A percentile compares a stretch with the other conserved stretches of the same genome.
Evolutionary conservation across 192 early-diverging fungal species (phyloP).

Genomic region (Bifiguratus adelaidae): DNA sequence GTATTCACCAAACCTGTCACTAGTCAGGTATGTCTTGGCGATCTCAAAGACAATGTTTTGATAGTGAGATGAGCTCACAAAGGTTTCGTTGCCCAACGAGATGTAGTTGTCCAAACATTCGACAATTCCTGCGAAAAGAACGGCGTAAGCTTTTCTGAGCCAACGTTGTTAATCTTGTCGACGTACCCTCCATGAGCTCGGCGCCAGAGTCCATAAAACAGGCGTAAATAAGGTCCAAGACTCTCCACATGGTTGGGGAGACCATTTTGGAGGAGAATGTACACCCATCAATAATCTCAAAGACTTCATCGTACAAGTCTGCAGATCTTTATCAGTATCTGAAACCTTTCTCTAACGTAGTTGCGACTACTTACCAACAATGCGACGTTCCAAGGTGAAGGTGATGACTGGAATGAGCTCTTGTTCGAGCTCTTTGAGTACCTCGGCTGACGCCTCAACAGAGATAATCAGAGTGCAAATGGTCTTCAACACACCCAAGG

Average conservation of each 20-base stretch:
- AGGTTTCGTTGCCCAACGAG: slow-evolving; percentile 72
- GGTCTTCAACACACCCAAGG: slow-evolving; percentile 84
- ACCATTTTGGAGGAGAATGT: slow-evolving; percentile 77
- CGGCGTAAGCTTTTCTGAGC: background rate
- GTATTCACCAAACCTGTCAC: slow-evolving; percentile 59
- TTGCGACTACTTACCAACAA: slow-evolving; percentile 31
- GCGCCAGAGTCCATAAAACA: slow-evolving; percentile 73
- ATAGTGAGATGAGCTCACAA: slow-evolving; percentile 52
- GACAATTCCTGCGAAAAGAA: slow-evolving; percentile 52
- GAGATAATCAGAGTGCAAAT: slow-evolving; percentile 79
- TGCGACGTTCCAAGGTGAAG: slow-evolving; percentile 65
- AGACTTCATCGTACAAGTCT: slow-evolving; percentile 80
- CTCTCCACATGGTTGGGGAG: slow-evolving; percentile 73
- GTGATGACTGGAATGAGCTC: slow-evolving; percentile 66
- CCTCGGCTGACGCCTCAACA: slow-evolving; percentile 72
- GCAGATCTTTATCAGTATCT: background rate
- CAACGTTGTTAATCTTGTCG: background rate
- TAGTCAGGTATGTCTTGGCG: slow-evolving; percentile 73
- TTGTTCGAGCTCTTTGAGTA: slow-evolving; percentile 71
- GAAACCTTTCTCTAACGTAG: background rate
- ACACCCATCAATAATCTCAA: slow-evolving; percentile 83
- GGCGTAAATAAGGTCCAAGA: slow-evolving; percentile 68
- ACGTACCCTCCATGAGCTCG: slow-evolving; percentile 68
- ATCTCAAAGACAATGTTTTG: slow-evolving; percentile 76
- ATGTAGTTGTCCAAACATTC: slow-evolving; percentile 90